These are phyloP conservation scores for Leccinum uliginosum DNA, from an alignment of 768 basidiomycete genomes.

Conservation along the genomic window DNA sequence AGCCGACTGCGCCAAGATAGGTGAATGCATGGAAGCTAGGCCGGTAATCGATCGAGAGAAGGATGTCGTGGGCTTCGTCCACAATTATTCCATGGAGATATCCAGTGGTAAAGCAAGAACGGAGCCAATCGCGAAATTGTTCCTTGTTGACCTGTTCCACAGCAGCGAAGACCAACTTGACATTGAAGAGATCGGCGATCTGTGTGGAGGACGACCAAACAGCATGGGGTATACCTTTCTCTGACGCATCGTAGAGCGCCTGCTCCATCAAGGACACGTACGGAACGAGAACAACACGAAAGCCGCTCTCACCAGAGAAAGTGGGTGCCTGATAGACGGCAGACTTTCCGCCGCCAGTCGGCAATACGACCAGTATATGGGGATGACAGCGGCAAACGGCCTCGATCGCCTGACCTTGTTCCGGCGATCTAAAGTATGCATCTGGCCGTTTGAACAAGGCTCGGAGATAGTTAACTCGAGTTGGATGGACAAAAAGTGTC, in stretches of 20 bases:
- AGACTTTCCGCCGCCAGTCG: neutral
- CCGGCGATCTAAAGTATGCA: neutral
- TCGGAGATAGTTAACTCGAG: neutral
- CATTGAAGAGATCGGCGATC: neutral
- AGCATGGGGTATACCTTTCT: neutral
- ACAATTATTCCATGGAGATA: neutral
- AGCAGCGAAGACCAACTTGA: neutral
- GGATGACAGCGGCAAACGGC: neutral
- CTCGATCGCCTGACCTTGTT: neutral
- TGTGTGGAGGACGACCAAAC: neutral
- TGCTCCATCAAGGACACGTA: neutral
- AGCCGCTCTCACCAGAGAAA: neutral
- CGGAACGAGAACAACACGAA: neutral
- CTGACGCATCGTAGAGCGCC: neutral
- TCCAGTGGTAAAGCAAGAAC: neutral
- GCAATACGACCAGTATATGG: neutral
- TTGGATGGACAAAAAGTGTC: neutral
- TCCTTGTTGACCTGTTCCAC: neutral
- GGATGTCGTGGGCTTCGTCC: neutral
- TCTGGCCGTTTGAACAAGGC: neutral
- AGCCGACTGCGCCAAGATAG: neutral
- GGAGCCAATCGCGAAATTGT: neutral
- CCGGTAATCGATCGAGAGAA: neutral
- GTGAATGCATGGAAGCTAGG: neutral
- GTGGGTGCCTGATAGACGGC: neutral